Conservation (phyloP, 2,329 filamentous ascomycete species). For the Exophiala bonariae region DNA sequence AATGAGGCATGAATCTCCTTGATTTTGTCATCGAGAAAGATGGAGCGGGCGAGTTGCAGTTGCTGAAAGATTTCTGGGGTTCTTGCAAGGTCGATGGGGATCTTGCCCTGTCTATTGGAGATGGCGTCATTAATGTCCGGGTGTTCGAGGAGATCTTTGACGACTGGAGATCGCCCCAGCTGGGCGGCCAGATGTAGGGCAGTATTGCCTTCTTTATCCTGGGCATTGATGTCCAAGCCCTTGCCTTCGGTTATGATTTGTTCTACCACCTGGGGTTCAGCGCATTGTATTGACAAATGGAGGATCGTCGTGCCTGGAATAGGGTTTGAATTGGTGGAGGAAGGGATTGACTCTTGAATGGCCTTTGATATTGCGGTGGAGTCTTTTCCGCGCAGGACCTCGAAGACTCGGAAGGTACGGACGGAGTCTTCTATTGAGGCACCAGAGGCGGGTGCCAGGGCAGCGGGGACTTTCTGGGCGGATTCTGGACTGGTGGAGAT, state of each 20-base stretch:
- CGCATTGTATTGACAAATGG: slow-evolving; percentile 93
- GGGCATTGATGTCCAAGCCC: slow-evolving; percentile 78
- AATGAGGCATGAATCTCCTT: slow-evolving; percentile 82
- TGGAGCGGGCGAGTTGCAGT: slow-evolving; percentile 82
- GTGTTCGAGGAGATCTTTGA: slow-evolving; percentile 80
- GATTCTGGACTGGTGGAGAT: slow-evolving; percentile 33
- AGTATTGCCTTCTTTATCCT: slow-evolving; percentile 92
- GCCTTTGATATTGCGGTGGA: slow-evolving; percentile 85
- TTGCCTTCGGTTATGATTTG: slow-evolving; percentile 81
- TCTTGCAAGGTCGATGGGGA: slow-evolving; percentile 83
- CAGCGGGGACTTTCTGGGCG: slow-evolving; percentile 35
- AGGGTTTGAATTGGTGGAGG: slow-evolving; percentile 41
- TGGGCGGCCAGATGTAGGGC: slow-evolving; percentile 83
- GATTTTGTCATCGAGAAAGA: slow-evolving; percentile 85
- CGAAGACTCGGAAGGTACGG: slow-evolving; percentile 89
- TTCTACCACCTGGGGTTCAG: slow-evolving; percentile 87
- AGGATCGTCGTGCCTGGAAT: slow-evolving; percentile 76
- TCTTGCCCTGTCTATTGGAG: slow-evolving; percentile 78
- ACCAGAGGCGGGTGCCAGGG: slow-evolving; percentile 33
- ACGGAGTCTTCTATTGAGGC: slow-evolving; percentile 86
- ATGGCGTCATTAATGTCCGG: slow-evolving; percentile 84
- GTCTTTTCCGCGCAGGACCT: slow-evolving; percentile 86
- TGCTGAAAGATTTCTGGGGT: slow-evolving; percentile 96
- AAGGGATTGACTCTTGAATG: slow-evolving; percentile 62
- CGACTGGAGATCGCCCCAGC: slow-evolving; percentile 76